phyloP scores from a whole-genome alignment of 2,329 filamentous ascomycete genomes.

The Chaetomiaceae sp. region DNA sequence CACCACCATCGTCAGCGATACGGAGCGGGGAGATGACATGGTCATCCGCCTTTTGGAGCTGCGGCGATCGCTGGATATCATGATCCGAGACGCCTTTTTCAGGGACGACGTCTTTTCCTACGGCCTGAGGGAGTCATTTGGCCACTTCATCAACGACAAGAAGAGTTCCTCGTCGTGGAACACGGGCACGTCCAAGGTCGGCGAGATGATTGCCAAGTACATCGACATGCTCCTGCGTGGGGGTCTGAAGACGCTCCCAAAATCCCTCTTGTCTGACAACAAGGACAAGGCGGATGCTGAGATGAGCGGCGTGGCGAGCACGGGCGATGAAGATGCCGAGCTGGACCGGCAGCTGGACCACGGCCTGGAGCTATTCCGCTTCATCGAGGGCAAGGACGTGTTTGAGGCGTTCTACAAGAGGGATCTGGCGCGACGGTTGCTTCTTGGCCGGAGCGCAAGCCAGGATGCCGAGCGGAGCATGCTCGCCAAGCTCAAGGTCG shows the following conservation, averaged over 20 bases:
- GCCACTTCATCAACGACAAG: slow-evolving; percentile 87
- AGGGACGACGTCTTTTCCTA: slow-evolving; percentile 74
- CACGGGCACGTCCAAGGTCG: slow-evolving; percentile 86
- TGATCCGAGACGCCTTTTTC: slow-evolving; percentile 72
- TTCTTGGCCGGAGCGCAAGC: slow-evolving; percentile 90
- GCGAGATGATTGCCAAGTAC: slow-evolving; percentile 98
- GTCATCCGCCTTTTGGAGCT: slow-evolving; percentile 76
- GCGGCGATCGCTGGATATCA: slow-evolving; percentile 71
- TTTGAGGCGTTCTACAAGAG: slow-evolving; percentile 99
- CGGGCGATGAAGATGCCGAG: slow-evolving; percentile 85
- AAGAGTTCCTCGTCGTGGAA: slow-evolving; percentile 67
- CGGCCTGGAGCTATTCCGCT: slow-evolving; percentile 89
- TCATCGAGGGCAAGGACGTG: slow-evolving; percentile 94
- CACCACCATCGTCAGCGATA: slow-evolving; percentile 72
- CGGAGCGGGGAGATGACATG: slow-evolving; percentile 77
- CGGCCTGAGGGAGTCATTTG: slow-evolving; percentile 78
- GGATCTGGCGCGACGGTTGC: slow-evolving; percentile 79
- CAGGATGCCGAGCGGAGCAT: slow-evolving; percentile 95
- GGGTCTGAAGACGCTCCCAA: slow-evolving; percentile 77
- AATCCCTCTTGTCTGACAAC: slow-evolving; percentile 59
- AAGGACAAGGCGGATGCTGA: slow-evolving; percentile 56
- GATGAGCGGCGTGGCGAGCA: slow-evolving; percentile 59
- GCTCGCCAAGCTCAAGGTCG: slow-evolving; percentile 83
- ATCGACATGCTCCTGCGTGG: slow-evolving; percentile 85
- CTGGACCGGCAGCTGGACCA: slow-evolving; percentile 89